phyloP scores from a whole-genome alignment of 306 rosid species.

The Trifolium subterraneum region DNA sequence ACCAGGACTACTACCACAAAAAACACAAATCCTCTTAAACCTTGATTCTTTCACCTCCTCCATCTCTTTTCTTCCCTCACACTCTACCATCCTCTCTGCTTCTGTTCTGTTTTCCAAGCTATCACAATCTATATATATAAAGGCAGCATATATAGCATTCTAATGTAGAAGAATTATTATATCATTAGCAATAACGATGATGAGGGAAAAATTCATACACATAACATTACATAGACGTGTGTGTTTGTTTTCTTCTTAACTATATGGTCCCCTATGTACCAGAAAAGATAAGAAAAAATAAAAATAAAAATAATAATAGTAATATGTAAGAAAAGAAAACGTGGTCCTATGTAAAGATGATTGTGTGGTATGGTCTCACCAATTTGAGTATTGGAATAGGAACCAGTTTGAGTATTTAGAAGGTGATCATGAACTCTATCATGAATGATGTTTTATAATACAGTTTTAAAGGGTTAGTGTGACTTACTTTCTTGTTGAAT shows the following conservation, averaged over 20 bases:
- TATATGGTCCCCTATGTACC: slow-evolving; percentile 49
- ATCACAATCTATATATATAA: background rate
- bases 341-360: slow-evolving; percentile 48
- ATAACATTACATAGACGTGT: slow-evolving; percentile 35
- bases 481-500: background rate
- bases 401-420: background rate
- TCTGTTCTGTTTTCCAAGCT: background rate
- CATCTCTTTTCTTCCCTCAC: slow-evolving; percentile 38
- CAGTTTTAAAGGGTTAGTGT: background rate
- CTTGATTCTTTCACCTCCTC: slow-evolving; percentile 61
- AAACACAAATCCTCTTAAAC: slow-evolving; percentile 91
- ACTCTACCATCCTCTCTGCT: background rate
- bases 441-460: slow-evolving; percentile 12
- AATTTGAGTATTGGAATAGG: slow-evolving; percentile 31
- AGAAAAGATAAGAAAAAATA: background rate
- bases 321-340: background rate
- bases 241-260: slow-evolving; percentile 46
- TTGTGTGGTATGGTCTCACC: slow-evolving; percentile 26
- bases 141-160: background rate
- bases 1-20: slow-evolving; percentile 94
- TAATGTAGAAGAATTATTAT: slow-evolving; percentile 29
- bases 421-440: background rate
- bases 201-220: slow-evolving; percentile 31
- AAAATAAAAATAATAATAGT: background rate
- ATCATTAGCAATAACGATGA: slow-evolving; percentile 44